A percentile compares a stretch with the other conserved stretches of the same genome.
Evolutionary conservation across 805 yeast species (phyloP).

Genomic region (Maudiozyma serrabonitensis): DNA sequence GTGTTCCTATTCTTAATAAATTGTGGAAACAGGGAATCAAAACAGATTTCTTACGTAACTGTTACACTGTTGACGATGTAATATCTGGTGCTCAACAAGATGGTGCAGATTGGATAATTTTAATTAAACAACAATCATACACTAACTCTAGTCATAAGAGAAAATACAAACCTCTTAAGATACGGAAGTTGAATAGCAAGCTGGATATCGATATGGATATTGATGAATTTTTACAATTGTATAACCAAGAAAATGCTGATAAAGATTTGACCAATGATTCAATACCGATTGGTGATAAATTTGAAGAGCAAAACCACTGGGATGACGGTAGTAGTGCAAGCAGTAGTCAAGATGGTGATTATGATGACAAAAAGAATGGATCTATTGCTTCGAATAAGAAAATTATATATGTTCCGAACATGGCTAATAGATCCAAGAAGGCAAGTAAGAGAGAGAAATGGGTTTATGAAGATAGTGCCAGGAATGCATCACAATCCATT

Average conservation of each 20-base stretch:
- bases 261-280: conserved; percentile 7
- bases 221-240: conserved; percentile 48
- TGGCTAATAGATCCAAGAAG: conserved; percentile 71
- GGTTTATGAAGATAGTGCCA: conserved; percentile 67
- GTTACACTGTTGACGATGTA: conserved; percentile 53
- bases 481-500: conserved; percentile 45
- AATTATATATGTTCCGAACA: conserved; percentile 61
- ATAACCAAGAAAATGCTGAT: conserved; percentile 28
- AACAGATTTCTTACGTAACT: conserved; percentile 53
- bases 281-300: conserved; percentile 12
- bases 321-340: conserved; percentile 25
- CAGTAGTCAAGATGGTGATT: conserved; percentile 22
- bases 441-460: conserved; percentile 67
- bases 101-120: conserved; percentile 67
- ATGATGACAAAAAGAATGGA: conserved; percentile 12
- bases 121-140: conserved; percentile 57
- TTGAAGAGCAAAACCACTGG: conserved; percentile 20
- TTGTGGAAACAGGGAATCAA: conserved; percentile 75
- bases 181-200: conserved; percentile 51
- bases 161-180: conserved; percentile 65
- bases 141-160: conserved; percentile 30
- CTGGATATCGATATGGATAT: conserved; percentile 66
- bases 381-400: conserved; percentile 33
- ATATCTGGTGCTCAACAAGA: conserved; percentile 52
- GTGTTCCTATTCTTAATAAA: conserved; percentile 49